Conservation (phyloP, 2,329 filamentous ascomycete genomes). For the Trichoderma atrobrunneum region DNA sequence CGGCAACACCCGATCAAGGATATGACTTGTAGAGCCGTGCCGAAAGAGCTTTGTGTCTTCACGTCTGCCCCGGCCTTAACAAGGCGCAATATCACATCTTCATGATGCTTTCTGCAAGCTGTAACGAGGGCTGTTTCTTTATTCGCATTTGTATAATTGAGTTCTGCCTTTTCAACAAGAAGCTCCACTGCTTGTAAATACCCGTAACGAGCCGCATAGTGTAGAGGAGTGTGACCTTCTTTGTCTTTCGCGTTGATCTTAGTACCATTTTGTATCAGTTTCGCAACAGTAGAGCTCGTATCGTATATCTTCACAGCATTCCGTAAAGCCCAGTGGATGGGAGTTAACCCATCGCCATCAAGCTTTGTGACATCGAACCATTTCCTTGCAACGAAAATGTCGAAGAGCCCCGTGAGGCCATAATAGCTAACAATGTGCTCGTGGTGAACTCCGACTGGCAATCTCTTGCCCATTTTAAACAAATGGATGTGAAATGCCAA, state of each 20-base stretch:
- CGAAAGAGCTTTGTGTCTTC: not conserved
- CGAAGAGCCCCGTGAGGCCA: not conserved
- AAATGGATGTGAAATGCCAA: not conserved
- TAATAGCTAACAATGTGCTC: not conserved
- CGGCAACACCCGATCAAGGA: not conserved
- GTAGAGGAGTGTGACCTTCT: not conserved
- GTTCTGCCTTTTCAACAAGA: not conserved
- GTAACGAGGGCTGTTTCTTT: not conserved
- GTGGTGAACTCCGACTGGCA: not conserved
- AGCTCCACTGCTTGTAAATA: not conserved
- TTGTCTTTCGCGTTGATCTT: not conserved
- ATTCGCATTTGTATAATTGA: not conserved
- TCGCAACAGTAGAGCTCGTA: not conserved
- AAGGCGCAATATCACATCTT: not conserved
- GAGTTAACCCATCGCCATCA: not conserved
- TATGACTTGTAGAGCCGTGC: not conserved
- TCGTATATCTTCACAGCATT: not conserved
- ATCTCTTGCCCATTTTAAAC: not conserved
- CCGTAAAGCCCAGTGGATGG: not conserved
- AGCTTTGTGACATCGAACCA: not conserved
- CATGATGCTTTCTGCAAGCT: slow-evolving; percentile 6
- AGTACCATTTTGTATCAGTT: not conserved
- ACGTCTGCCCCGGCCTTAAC: not conserved
- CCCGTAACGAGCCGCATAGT: not conserved
- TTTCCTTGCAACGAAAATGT: not conserved